These are phyloP conservation scores for Fusarium burgessii DNA, from an alignment of 2,329 filamentous ascomycete species.

Conservation along the genomic window DNA sequence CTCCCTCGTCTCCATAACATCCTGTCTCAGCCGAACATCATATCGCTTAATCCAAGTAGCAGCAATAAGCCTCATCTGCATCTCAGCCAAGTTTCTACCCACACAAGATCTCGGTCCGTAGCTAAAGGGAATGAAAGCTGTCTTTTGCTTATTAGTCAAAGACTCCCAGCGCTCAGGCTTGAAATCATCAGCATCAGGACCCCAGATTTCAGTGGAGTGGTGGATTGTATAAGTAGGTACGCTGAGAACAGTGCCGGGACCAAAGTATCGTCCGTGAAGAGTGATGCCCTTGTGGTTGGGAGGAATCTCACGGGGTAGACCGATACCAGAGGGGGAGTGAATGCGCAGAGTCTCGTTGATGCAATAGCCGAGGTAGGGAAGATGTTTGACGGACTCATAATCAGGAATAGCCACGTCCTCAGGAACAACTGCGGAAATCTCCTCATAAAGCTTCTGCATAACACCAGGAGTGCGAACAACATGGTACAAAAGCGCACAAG, in stretches of 20 bases:
- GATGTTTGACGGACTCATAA: conserved; percentile 77
- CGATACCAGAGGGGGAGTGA: conserved; percentile 87
- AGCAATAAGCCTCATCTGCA: conserved; percentile 85
- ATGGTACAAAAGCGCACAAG: conserved; percentile 86
- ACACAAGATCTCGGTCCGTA: conserved; percentile 78
- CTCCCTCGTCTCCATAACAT: conserved; percentile 78
- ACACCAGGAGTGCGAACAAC: conserved; percentile 77
- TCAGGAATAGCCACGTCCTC: conserved; percentile 71
- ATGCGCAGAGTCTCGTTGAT: conserved; percentile 88
- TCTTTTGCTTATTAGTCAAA: conserved; percentile 75
- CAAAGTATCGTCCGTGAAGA: conserved; percentile 77
- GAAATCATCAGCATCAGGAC: conserved; percentile 77
- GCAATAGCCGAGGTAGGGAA: conserved; percentile 80
- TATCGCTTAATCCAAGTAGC: conserved; percentile 72
- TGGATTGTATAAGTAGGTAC: conserved; percentile 88
- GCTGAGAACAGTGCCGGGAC: conserved; percentile 79
- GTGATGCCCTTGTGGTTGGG: conserved; percentile 70
- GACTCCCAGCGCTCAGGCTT: conserved; percentile 78
- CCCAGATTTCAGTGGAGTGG: conserved; percentile 80
- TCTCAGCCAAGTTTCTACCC: conserved; percentile 85
- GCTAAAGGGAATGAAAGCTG: conserved; percentile 81
- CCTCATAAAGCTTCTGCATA: conserved; percentile 75
- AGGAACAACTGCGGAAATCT: conserved; percentile 78
- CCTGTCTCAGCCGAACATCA: conserved; percentile 63
- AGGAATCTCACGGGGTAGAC: conserved; percentile 82